Percentiles rank a stretch among this genome's conserved stretches.
Conservation (phyloP, 108 stramenopile genomes). For the Skeletonema marinoi region DNA sequence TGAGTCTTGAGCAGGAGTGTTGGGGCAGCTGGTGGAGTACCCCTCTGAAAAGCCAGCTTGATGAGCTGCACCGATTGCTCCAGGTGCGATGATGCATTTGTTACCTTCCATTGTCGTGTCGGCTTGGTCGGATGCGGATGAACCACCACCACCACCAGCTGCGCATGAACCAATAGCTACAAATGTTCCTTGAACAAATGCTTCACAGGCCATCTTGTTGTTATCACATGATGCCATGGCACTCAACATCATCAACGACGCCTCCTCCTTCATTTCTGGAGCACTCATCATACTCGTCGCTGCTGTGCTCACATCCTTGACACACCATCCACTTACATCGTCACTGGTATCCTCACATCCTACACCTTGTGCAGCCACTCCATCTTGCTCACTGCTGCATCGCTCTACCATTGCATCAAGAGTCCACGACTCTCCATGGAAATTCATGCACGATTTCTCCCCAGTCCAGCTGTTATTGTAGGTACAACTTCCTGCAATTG, state of each 20-base stretch:
- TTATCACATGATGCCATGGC: slow-evolving; percentile 24
- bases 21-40: slow-evolving; percentile 32
- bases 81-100: slow-evolving; percentile 34
- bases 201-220: slow-evolving; percentile 44
- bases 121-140: not conserved
- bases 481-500: slow-evolving; percentile 25
- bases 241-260: slow-evolving; percentile 29
- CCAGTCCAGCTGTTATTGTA: slow-evolving; percentile 29
- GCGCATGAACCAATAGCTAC: slow-evolving; percentile 21
- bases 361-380: not conserved
- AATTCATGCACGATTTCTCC: slow-evolving; percentile 35
- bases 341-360: slow-evolving; percentile 14
- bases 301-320: slow-evolving; percentile 9
- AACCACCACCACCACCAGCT: not conserved
- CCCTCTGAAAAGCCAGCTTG: slow-evolving; percentile 48
- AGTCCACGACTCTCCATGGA: slow-evolving; percentile 42
- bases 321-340: slow-evolving; percentile 42
- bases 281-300: not conserved
- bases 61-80: slow-evolving; percentile 60
- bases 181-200: slow-evolving; percentile 39
- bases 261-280: slow-evolving; percentile 20
- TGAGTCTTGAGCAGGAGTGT: slow-evolving; percentile 52
- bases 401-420: slow-evolving; percentile 21
- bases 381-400: slow-evolving; percentile 12
- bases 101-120: not conserved